phyloP scores from a whole-genome alignment of 192 early-diverging fungal species.

The Helicostylum pulchrum region DNA sequence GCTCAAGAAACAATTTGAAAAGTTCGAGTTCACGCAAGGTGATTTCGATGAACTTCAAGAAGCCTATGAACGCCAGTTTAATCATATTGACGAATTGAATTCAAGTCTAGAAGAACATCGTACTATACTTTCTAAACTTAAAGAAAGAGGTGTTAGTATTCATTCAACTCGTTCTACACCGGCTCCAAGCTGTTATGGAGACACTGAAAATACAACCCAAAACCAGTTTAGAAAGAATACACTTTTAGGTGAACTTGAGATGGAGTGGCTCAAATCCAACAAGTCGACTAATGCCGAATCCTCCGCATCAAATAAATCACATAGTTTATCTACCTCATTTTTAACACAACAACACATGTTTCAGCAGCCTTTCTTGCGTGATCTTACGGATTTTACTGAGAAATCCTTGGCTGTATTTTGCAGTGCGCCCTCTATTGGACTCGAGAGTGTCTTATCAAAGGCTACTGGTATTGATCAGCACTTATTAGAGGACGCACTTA shows the following conservation, averaged over 20 bases:
- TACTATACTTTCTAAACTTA: constrained; percentile 23
- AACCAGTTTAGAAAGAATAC: constrained; percentile 14
- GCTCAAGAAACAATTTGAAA: constrained; percentile 36
- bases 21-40: constrained; percentile 25
- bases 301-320: neutral
- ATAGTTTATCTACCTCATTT: too few relatives aligned
- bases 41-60: constrained; percentile 32
- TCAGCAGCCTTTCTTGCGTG: neutral
- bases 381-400: constrained; percentile 24
- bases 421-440: constrained; percentile 9
- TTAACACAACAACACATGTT: too few relatives aligned
- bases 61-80: constrained; percentile 34
- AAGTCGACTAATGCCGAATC: neutral
- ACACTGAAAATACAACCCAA: neutral
- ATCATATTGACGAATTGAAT: constrained; percentile 34
- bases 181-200: constrained; percentile 19
- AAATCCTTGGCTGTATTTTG: constrained; percentile 23
- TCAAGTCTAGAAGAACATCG: constrained; percentile 41
- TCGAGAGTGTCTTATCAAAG: constrained; percentile 17
- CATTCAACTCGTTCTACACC: constrained; percentile 19
- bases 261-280: constrained; percentile 42
- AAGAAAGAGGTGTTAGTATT: constrained; percentile 20
- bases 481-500: constrained; percentile 22
- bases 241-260: constrained; percentile 51
- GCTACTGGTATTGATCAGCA: constrained; percentile 13